phyloP scores from a whole-genome alignment of 1,284 basidiomycete genomes.

The Heliocybe sulcata region DNA sequence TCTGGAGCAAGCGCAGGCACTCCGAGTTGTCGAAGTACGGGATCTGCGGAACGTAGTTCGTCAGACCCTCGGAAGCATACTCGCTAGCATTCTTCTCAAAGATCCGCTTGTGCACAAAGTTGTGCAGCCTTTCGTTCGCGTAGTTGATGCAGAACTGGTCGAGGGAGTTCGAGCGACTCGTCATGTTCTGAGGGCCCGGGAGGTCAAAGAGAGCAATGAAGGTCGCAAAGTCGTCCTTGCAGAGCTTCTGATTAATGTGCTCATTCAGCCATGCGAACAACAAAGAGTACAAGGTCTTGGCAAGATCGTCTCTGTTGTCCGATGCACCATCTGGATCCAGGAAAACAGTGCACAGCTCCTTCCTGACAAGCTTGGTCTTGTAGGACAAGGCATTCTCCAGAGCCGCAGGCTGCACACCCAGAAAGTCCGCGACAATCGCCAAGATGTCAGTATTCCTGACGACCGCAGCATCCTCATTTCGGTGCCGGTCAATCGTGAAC shows the following conservation, averaged over 20 bases:
- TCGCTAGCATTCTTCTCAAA: slow-evolving; percentile 79
- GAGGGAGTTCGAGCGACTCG: slow-evolving; percentile 80
- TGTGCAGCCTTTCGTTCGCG: slow-evolving; percentile 86
- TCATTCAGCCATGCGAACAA: slow-evolving; percentile 98
- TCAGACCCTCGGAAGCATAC: slow-evolving; percentile 82
- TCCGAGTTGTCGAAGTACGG: slow-evolving; percentile 92
- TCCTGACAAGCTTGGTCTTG: slow-evolving; percentile 89
- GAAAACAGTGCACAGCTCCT: slow-evolving; percentile 94
- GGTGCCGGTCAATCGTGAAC: slow-evolving; percentile 76
- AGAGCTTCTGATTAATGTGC: slow-evolving; percentile 90
- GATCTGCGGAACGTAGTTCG: slow-evolving; percentile 60
- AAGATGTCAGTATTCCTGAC: slow-evolving; percentile 80
- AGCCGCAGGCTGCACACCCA: slow-evolving; percentile 73
- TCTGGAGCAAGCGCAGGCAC: slow-evolving; percentile 81
- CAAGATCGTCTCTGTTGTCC: slow-evolving; percentile 89
- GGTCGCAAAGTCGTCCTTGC: slow-evolving; percentile 83
- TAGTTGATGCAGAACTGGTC: slow-evolving; percentile 98
- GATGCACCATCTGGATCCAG: slow-evolving; percentile 92
- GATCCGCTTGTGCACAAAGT: slow-evolving; percentile 75
- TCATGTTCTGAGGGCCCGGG: slow-evolving; percentile 88
- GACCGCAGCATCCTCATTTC: slow-evolving; percentile 85
- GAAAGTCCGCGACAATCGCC: slow-evolving; percentile 81
- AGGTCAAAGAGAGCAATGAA: slow-evolving; percentile 96
- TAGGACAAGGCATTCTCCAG: slow-evolving; percentile 87
- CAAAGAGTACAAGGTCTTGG: slow-evolving; percentile 88